Evolutionary conservation across 257 asterid genomes (phyloP).

Genomic region (Solanum phureja): DNA sequence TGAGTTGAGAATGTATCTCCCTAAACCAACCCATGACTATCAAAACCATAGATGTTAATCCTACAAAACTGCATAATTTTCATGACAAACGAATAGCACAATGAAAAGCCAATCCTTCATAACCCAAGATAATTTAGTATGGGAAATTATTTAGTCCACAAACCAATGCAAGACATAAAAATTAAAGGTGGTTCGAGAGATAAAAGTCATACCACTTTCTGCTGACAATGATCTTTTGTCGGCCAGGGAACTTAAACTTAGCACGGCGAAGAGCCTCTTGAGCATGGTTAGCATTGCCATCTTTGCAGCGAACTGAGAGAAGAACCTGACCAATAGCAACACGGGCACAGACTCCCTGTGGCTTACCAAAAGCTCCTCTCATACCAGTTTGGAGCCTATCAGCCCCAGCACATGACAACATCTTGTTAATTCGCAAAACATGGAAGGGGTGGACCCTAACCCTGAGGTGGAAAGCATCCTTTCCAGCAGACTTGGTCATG

Average conservation of each 20-base stretch:
- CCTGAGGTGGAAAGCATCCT: slow-evolving; percentile 12
- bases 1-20: background rate
- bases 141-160: background rate
- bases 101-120: background rate
- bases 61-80: background rate
- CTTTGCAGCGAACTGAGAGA: slow-evolving; percentile 14
- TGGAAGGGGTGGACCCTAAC: slow-evolving; percentile 16
- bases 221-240: slow-evolving; percentile 16
- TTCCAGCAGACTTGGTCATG: slow-evolving; percentile 14
- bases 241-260: slow-evolving; percentile 16
- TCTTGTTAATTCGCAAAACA: slow-evolving; percentile 13
- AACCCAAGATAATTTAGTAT: background rate
- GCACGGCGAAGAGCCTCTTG: slow-evolving; percentile 16
- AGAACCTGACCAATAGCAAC: slow-evolving; percentile 16
- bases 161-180: background rate
- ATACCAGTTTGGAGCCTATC: slow-evolving; percentile 19
- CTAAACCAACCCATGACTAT: background rate
- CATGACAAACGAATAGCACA: background rate
- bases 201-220: slow-evolving; percentile 1
- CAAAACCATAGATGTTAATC: background rate
- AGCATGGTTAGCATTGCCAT: slow-evolving; percentile 2
- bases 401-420: slow-evolving; percentile 17
- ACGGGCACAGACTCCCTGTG: slow-evolving; percentile 13
- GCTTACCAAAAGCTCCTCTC: slow-evolving; percentile 16
- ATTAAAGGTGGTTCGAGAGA: background rate